phyloP scores from a whole-genome alignment of 768 basidiomycete species.

The Lentinus tigrinus region DNA sequence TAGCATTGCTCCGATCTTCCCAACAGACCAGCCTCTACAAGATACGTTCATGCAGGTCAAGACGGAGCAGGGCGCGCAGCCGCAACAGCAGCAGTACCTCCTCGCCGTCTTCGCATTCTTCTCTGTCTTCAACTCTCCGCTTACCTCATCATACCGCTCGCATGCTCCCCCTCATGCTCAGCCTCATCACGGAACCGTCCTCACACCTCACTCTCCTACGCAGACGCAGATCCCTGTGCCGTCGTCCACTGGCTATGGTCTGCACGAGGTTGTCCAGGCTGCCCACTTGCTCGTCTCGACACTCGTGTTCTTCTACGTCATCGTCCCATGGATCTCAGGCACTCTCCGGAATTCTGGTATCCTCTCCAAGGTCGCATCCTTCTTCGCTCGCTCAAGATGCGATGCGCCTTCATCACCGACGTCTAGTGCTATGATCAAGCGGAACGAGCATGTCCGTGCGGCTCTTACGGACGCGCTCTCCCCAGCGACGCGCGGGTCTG shows the following conservation, averaged over 20 bases:
- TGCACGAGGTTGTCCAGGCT: conserved; percentile 55
- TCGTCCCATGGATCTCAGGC: conserved; percentile 46
- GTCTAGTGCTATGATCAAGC: not conserved
- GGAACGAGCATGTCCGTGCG: conserved; percentile 18
- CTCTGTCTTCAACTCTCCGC: conserved; percentile 80
- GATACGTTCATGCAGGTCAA: conserved; percentile 14
- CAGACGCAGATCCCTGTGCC: conserved; percentile 23
- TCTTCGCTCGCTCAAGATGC: not conserved
- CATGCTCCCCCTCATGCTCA: conserved; percentile 21
- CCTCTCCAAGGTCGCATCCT: conserved; percentile 7
- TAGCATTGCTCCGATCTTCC: conserved; percentile 16
- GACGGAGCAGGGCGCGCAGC: conserved; percentile 8
- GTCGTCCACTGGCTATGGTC: conserved; percentile 37
- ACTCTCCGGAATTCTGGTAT: conserved; percentile 15
- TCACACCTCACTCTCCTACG: conserved; percentile 35
- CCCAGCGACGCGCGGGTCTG: conserved; percentile 31
- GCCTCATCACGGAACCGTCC: conserved; percentile 58
- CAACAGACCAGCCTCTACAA: conserved; percentile 16
- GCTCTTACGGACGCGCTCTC: conserved; percentile 35
- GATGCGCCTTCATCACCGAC: not conserved
- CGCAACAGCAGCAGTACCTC: conserved; percentile 57
- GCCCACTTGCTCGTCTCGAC: conserved; percentile 68
- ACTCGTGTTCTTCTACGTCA: conserved; percentile 57
- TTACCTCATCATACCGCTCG: conserved; percentile 42
- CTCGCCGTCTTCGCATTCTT: conserved; percentile 82